Conservation (phyloP, 2,329 filamentous ascomycete species). For the Cercospora sesami region DNA sequence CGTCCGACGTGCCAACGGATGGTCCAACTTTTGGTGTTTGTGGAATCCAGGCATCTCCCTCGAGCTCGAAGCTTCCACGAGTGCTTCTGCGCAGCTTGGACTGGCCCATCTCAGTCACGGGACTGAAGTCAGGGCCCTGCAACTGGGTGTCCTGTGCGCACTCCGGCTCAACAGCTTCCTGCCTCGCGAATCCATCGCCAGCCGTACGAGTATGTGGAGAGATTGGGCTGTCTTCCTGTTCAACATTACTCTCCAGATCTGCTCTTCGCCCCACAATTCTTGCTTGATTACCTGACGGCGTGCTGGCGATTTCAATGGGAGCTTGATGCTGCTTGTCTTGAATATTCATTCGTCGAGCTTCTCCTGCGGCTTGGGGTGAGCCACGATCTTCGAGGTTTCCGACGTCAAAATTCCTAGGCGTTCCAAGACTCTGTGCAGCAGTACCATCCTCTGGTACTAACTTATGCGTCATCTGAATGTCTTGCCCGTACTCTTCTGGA, state of each 20-base stretch:
- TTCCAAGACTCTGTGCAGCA: neutral
- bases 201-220: neutral
- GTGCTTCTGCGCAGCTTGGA: neutral
- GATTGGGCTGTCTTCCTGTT: neutral
- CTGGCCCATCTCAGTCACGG: neutral
- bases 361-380: neutral
- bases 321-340: neutral
- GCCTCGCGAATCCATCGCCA: neutral
- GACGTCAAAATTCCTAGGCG: neutral
- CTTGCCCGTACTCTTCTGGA: constrained; percentile 1
- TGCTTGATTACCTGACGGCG: neutral
- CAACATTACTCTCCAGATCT: neutral
- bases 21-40: constrained; percentile 21
- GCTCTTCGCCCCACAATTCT: neutral
- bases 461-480: neutral
- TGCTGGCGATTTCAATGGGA: neutral
- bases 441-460: neutral
- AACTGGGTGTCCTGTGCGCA: neutral
- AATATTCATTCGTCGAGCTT: neutral
- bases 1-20: constrained; percentile 5
- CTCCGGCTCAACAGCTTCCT: neutral
- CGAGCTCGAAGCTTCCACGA: constrained; percentile 18
- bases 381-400: neutral
- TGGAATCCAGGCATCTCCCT: constrained; percentile 24
- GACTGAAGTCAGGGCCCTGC: neutral